A percentile compares a stretch with the other conserved stretches of the same genome.
Evolutionary conservation across 306 rosid species (phyloP).

Genomic region (Medicago ruthenica): DNA sequence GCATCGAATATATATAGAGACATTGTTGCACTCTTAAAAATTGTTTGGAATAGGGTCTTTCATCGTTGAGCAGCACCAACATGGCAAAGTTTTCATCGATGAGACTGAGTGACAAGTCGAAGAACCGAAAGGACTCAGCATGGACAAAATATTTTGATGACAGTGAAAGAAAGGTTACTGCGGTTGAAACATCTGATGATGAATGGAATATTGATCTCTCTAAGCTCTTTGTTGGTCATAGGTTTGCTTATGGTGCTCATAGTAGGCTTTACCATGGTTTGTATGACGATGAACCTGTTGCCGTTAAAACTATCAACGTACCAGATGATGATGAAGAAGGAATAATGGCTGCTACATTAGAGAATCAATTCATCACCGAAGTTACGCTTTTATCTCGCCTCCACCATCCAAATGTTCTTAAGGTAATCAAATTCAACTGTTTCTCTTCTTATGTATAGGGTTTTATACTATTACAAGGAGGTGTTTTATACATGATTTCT

Average conservation of each 20-base stretch:
- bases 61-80: too few relatives aligned
- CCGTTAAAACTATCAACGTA: constrained; percentile 76
- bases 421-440: constrained; percentile 56
- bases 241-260: constrained; percentile 93
- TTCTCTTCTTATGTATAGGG: not conserved
- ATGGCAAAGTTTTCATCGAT: not conserved
- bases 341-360: constrained; percentile 67
- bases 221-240: constrained; percentile 76
- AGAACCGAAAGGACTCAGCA: constrained; percentile 62
- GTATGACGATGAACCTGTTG: constrained; percentile 81
- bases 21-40: too few relatives aligned
- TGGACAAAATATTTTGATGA: constrained; percentile 91
- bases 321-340: constrained; percentile 89
- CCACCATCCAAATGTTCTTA: constrained; percentile 75
- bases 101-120: constrained; percentile 56
- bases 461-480: constrained; percentile 18
- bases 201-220: constrained; percentile 85
- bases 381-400: constrained; percentile 83
- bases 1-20: too few relatives aligned
- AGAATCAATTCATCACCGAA: constrained; percentile 81
- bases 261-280: constrained; percentile 93
- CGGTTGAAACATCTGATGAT: constrained; percentile 74
- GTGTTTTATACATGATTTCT: constrained; percentile 29
- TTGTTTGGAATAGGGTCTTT: too few relatives aligned
- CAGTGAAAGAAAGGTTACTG: constrained; percentile 80